Base-by-base conservation (phyloP, 331 rosid genomes). In the Pyrus hybrid region DNA sequence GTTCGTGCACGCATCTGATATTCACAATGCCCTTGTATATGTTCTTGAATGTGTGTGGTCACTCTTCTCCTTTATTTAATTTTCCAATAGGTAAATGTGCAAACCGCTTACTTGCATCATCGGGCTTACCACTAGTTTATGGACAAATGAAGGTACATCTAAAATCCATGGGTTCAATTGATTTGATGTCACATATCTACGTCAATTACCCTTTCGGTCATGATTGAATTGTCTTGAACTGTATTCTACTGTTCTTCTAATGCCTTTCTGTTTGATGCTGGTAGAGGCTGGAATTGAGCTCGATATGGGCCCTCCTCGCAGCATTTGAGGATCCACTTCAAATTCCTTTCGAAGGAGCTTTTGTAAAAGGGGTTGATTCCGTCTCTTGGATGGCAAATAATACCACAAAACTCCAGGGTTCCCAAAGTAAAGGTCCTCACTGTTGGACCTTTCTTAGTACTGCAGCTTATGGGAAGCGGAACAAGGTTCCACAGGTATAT, bases 221-320 rank as follows among this genome's bases (percentile, higher is more conserved):
- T 29, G 25, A 26, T 68, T 47, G 49, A 74, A 49, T 33, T 66
- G 10, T 76, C 80, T 78, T 45, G 20, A 67, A 65, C 43, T 26
- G 22, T 37, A 37, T 37, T 3, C 45, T 37, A 37, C 45, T 22
- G 2, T 72, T 51, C 53, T 72, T 13, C 60, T 63, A 28, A 30
- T 51, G 45, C 54, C 30, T 54, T 79, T 77, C 71, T 43, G 70
- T 75, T 74, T 76, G 66, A 71, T 79, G 64, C 70, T 82, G 56
- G 72, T 74, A 93, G 97, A 93, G 91, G 88, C 76, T 90, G 83
- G 98, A 93, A 72, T 84, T 93, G 86, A 93, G 88, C 83, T 91
- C 98, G 76, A 87, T 91, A 76, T 93, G 98, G 98, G 98, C 97
- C 67, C 94, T 93, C 78, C 90, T 93, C 57, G 97, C 98, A 41